Conservation (phyloP, 2,329 filamentous ascomycete species). For the Microsporum ferrugineum region DNA sequence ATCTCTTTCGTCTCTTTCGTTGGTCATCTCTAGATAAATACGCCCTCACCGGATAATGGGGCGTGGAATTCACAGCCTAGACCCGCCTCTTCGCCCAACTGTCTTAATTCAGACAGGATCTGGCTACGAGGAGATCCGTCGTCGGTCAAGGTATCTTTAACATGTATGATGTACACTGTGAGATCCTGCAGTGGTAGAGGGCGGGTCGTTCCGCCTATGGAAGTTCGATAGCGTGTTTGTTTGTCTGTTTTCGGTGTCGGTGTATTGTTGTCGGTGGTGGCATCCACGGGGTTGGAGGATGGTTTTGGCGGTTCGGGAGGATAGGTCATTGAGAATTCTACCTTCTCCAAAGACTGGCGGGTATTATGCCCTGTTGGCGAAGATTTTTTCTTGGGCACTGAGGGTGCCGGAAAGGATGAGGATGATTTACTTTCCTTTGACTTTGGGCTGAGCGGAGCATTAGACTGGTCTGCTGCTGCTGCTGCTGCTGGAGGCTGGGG, state of each 20-base stretch:
- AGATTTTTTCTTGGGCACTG: conserved; percentile 3
- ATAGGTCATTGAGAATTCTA: background rate
- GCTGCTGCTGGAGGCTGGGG: background rate
- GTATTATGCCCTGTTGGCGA: background rate
- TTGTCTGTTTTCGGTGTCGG: background rate
- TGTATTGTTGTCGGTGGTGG: background rate
- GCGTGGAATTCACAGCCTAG: conserved; percentile 74
- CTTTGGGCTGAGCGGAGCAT: conserved; percentile 9
- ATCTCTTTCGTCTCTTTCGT: background rate
- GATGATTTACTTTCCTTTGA: background rate
- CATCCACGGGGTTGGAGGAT: background rate
- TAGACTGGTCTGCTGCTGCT: background rate
- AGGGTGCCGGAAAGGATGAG: background rate
- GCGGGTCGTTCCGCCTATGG: background rate
- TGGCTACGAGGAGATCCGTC: conserved; percentile 51
- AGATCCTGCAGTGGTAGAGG: conserved; percentile 54
- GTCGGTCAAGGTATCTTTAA: conserved; percentile 76
- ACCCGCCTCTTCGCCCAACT: conserved; percentile 52
- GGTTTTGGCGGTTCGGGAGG: background rate
- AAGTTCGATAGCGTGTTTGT: background rate
- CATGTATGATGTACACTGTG: conserved; percentile 78
- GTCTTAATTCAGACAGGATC: conserved; percentile 59
- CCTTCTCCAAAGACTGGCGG: background rate
- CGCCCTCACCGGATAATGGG: conserved; percentile 52
- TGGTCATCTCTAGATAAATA: conserved; percentile 26